Evolutionary conservation across 2,329 filamentous ascomycete genomes (phyloP), one percentile per base, ranked within the genome.

Genomic region (Neofusicoccum sp.): DNA sequence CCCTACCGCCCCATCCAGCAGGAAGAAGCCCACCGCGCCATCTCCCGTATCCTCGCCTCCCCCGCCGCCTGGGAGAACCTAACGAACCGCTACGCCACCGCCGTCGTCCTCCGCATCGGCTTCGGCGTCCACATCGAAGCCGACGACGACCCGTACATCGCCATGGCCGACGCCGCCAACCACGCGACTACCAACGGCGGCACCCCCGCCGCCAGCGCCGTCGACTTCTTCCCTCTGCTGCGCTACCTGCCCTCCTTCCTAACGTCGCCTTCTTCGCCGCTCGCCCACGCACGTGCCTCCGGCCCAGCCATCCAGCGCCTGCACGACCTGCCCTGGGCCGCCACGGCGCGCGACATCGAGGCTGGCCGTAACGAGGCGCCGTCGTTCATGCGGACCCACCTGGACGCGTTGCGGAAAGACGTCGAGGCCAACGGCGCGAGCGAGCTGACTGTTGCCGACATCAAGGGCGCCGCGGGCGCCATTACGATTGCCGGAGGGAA

Each of bases 391-490:
- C 69, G 71, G 47, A 72, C 68, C 8, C 70, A 74, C 48, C 67
- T 69, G 34, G 68, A 70, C 2, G 60, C 65, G 64, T 67, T 58
- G 56, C 76, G 68, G 65, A 74, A 43, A 63, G 73, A 61, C 63
- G 73, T 49, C 9, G 68, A 70, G n/a, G 66, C 70, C 2, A 74
- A 71, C 37, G 65, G 67, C 29, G 61, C 60, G 11, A 71, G 71
- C 1, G 75, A 81, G 16, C 64, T 79, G 31, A 77, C 74, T 0
- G 65, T 78, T 11, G 76, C 76, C 8, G 80, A 83, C 56, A 79
- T 84, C 67, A 81, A 83, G 67, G 81, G 81, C 11, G 81, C 81
- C 4, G 77, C 80, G 0, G 81, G 78, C 1, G 78, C 81, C 7
- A 77, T 84, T 9, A 83, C 77, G 67, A 78, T 80, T 41, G 81